phyloP scores from a whole-genome alignment of 164 flowering plant genomes.

The Dillenia suffruticosa region DNA sequence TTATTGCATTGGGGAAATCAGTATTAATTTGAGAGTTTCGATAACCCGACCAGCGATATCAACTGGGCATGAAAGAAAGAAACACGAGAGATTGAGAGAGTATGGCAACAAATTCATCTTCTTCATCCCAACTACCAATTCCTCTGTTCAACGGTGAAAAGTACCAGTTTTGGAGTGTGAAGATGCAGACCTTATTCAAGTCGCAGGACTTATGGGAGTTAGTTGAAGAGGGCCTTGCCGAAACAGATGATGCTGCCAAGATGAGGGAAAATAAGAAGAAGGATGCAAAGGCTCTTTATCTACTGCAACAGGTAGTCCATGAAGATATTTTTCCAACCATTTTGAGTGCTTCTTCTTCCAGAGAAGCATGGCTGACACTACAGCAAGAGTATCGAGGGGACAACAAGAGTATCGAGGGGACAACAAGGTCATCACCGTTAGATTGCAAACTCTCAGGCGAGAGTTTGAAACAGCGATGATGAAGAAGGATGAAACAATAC shows the following conservation, averaged over 20 bases:
- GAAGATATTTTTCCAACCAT: conserved; percentile 7
- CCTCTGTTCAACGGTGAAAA: not conserved
- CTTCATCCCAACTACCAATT: not conserved
- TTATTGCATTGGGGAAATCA: no score
- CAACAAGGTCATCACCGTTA: conserved; percentile 6
- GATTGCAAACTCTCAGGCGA: conserved; percentile 6
- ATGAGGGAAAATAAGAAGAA: conserved; percentile 4
- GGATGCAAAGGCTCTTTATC: conserved; percentile 5
- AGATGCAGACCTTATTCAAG: conserved; percentile 3
- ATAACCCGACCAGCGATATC: no score
- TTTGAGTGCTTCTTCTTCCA: conserved; percentile 6
- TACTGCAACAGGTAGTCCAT: conserved; percentile 8
- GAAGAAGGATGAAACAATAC: conserved; percentile 6
- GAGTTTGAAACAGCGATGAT: conserved; percentile 10
- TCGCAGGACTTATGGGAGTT: conserved; percentile 6
- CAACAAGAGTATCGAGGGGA: no score
- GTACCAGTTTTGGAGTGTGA: conserved; percentile 1
- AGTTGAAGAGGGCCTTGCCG: not conserved
- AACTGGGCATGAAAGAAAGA: no score
- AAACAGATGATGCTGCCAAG: not conserved
- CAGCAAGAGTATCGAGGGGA: not conserved
- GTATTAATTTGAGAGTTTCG: no score
- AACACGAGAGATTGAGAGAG: not conserved
- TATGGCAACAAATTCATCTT: not conserved
- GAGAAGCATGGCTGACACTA: not conserved